Evolutionary conservation across 495 filamentous ascomycete genomes (phyloP).

Genomic region (Glutinoglossum americanum): DNA sequence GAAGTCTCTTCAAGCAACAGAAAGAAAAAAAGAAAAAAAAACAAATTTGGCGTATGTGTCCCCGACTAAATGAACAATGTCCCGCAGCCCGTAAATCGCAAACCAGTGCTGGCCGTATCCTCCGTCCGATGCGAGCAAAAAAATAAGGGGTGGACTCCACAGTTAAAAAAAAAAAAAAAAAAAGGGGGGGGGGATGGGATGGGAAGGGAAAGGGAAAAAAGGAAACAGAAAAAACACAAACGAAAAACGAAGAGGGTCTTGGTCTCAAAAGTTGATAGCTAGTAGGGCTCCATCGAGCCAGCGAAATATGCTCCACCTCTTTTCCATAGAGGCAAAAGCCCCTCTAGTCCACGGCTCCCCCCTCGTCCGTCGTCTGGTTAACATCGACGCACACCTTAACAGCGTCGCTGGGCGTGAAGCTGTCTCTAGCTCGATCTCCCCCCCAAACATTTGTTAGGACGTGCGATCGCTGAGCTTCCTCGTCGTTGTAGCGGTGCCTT

Average conservation of each 20-base stretch:
- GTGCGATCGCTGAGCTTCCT: background rate
- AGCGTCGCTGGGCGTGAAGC: background rate
- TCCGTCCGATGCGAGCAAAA: no score
- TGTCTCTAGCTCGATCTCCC: background rate
- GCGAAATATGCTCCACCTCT: background rate
- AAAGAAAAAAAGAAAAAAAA: no score
- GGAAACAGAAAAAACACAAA: constrained; percentile 5
- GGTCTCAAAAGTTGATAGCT: no score
- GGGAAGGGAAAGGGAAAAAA: background rate
- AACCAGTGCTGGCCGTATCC: no score
- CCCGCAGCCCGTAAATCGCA: no score
- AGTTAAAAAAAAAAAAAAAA: background rate
- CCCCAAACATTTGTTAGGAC: background rate
- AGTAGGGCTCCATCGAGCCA: background rate
- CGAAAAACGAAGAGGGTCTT: no score
- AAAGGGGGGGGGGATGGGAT: background rate
- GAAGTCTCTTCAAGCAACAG: no score
- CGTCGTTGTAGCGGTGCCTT: background rate
- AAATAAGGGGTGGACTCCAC: no score
- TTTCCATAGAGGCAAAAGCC: background rate
- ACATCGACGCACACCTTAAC: background rate
- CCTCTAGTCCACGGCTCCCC: background rate
- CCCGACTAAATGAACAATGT: no score
- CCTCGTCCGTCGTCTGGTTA: background rate
- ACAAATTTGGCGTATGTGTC: no score